Conservation (phyloP, 495 filamentous ascomycete genomes). For the Talaromyces stipitatus region DNA sequence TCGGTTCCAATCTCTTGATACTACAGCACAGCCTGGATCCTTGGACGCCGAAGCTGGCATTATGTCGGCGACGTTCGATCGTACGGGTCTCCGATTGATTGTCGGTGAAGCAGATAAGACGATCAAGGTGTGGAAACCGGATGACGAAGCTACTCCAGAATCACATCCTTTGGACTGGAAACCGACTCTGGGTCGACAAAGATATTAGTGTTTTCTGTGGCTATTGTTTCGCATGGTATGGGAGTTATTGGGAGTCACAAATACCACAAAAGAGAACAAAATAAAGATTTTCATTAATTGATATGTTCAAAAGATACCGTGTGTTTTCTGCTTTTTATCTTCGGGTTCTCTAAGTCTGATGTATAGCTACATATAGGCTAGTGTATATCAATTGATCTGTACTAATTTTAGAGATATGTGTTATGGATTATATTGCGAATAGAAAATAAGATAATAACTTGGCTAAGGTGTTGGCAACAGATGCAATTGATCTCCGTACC, state of each 20-base stretch:
- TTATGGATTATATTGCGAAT: too few relatives aligned
- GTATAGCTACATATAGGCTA: neutral
- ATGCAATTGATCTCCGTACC: neutral
- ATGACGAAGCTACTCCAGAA: conserved; percentile 83
- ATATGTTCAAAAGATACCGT: neutral
- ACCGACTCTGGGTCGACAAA: conserved; percentile 67
- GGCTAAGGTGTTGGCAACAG: neutral
- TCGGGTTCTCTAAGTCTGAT: too few relatives aligned
- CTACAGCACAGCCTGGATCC: conserved; percentile 86
- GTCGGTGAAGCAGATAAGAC: conserved; percentile 97
- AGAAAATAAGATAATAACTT: neutral
- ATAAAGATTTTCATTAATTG: neutral
- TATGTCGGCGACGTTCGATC: conserved; percentile 87
- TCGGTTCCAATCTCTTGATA: conserved; percentile 79
- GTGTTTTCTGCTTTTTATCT: neutral
- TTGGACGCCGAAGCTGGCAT: conserved; percentile 91
- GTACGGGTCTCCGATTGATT: conserved; percentile 80
- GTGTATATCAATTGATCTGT: too few relatives aligned
- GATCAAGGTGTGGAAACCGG: conserved; percentile 91
- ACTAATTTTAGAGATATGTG: too few relatives aligned
- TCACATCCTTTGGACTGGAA: conserved; percentile 92
- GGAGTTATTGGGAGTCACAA: conserved; percentile 3
- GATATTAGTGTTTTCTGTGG: conserved; percentile 38
- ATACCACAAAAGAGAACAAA: neutral
- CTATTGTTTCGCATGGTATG: conserved; percentile 6